Conservation (phyloP, 106 monocot species). For the Allium fistulosum region DNA sequence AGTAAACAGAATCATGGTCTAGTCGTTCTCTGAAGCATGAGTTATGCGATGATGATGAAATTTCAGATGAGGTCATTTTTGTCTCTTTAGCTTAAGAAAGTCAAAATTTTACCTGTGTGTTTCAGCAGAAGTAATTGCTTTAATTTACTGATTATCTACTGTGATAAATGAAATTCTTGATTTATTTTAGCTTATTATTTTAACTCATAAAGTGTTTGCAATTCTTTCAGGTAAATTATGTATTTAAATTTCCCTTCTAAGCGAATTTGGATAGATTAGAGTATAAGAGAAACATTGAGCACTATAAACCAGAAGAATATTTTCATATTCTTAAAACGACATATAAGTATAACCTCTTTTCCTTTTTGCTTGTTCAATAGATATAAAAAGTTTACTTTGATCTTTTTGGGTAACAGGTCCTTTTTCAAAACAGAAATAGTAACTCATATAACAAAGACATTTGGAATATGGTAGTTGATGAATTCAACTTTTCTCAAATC, state of each 20-base stretch:
- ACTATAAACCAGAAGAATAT: conserved; percentile 15
- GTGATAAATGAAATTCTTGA: too few relatives aligned
- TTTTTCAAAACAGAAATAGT: conserved; percentile 13
- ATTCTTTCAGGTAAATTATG: too few relatives aligned
- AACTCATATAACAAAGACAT: conserved; percentile 25
- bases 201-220: too few relatives aligned
- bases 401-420: neutral
- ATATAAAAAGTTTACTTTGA: neutral
- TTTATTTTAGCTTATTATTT: too few relatives aligned
- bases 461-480: conserved; percentile 42
- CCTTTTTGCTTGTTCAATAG: neutral
- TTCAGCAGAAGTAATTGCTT: too few relatives aligned
- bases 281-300: conserved; percentile 73
- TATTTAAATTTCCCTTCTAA: conserved; percentile 55
- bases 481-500: conserved; percentile 45
- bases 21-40: conserved; percentile 35
- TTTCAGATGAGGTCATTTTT: conserved; percentile 26
- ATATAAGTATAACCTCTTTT: conserved; percentile 31
- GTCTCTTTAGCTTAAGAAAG: too few relatives aligned
- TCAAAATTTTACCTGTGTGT: too few relatives aligned
- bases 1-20: conserved; percentile 48
- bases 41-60: conserved; percentile 17
- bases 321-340: conserved; percentile 28
- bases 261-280: conserved; percentile 61
- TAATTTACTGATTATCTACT: too few relatives aligned